Conservation (phyloP, 2,329 filamentous ascomycete species). For the Gyromitra esculenta region DNA sequence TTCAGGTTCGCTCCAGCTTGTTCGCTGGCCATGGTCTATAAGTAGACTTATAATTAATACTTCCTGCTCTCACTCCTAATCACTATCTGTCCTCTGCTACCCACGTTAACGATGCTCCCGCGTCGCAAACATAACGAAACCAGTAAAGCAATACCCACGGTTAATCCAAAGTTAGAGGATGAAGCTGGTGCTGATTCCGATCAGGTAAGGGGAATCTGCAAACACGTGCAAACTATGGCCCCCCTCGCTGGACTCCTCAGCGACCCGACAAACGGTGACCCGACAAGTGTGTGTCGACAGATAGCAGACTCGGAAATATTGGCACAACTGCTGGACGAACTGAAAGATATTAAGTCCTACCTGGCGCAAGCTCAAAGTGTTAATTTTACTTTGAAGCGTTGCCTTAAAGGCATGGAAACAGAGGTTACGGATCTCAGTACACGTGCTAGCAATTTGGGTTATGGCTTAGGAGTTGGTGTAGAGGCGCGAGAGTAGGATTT, state of each 20-base stretch:
- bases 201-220: not conserved
- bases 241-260: not conserved
- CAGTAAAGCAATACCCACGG: not conserved
- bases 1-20: too few relatives aligned
- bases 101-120: too few relatives aligned
- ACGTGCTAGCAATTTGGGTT: not conserved
- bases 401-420: not conserved
- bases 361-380: not conserved
- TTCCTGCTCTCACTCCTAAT: too few relatives aligned
- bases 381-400: not conserved
- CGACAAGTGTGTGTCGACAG: not conserved
- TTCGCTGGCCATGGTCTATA: too few relatives aligned
- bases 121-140: not conserved
- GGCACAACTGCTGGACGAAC: not conserved
- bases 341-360: not conserved
- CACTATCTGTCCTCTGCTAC: too few relatives aligned
- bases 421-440: not conserved
- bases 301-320: not conserved
- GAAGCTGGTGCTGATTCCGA: not conserved
- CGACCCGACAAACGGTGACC: not conserved
- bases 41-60: too few relatives aligned
- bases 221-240: too few relatives aligned
- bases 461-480: not conserved
- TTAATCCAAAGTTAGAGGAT: not conserved
- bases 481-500: too few relatives aligned